These are phyloP conservation scores for Claviceps spartinae DNA, from an alignment of 2,329 filamentous ascomycete species.

Conservation along the genomic window DNA sequence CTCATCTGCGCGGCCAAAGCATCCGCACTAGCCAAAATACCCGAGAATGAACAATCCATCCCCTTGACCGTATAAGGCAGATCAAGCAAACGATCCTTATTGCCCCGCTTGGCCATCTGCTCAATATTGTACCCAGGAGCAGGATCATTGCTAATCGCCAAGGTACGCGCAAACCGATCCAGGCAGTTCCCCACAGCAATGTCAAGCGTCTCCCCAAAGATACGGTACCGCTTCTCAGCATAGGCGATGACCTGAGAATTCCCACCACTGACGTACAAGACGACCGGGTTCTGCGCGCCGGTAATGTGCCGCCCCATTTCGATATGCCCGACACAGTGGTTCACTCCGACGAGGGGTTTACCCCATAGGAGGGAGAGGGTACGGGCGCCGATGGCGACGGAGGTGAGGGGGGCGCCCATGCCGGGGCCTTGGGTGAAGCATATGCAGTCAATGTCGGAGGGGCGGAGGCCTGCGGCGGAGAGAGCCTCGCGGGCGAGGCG, in stretches of 20 bases:
- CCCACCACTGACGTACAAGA: constrained; percentile 87
- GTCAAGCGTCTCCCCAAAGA: constrained; percentile 94
- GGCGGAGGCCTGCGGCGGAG: constrained; percentile 46
- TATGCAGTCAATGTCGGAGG: constrained; percentile 69
- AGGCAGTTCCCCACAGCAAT: constrained; percentile 97
- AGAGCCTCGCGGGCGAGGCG: constrained; percentile 69
- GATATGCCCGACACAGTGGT: constrained; percentile 97
- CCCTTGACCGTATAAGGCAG: constrained; percentile 94
- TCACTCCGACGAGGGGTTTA: constrained; percentile 83
- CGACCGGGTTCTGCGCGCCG: constrained; percentile 78
- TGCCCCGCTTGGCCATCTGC: constrained; percentile 67
- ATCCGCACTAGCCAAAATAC: constrained; percentile 76
- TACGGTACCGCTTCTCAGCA: constrained; percentile 84
- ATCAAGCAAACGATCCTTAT: constrained; percentile 52
- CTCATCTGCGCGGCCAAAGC: constrained; percentile 57
- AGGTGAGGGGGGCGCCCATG: constrained; percentile 87
- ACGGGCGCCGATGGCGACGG: constrained; percentile 73
- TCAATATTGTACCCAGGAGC: constrained; percentile 98
- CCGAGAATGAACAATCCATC: constrained; percentile 95
- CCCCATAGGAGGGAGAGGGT: constrained; percentile 73
- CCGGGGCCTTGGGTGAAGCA: constrained; percentile 94
- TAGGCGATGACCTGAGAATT: constrained; percentile 99
- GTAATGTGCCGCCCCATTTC: constrained; percentile 96
- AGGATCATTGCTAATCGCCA: constrained; percentile 87
- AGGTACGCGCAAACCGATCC: constrained; percentile 83